Percentiles rank a stretch among this genome's conserved stretches.
Conservation (phyloP, 73 alveolate genomes). For the Tetrahymena elliotti region DNA sequence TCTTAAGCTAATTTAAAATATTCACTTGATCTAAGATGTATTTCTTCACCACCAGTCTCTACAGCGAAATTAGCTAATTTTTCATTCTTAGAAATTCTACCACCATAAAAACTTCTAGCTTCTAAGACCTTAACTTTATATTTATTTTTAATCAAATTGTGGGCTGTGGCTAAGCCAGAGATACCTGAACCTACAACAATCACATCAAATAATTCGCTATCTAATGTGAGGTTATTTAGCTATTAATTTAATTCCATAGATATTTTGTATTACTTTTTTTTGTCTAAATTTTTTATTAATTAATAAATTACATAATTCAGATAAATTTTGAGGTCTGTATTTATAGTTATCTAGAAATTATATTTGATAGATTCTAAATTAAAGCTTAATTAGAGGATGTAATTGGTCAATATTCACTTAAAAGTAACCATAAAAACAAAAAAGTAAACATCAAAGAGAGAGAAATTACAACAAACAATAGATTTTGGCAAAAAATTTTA, state of each 20-base stretch:
- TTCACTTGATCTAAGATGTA: not conserved
- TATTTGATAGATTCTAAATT: no score
- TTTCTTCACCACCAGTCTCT: not conserved
- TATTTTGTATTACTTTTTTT: not conserved
- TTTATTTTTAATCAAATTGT: not conserved
- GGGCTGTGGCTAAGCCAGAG: constrained; percentile 4
- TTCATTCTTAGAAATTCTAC: not conserved
- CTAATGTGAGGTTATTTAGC: not conserved
- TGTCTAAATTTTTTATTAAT: no score
- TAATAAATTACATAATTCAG: not conserved
- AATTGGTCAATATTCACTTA: no score
- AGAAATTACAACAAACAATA: no score
- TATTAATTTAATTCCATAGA: not conserved
- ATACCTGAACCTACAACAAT: not conserved
- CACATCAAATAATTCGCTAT: not conserved
- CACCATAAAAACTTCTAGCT: constrained; percentile 1
- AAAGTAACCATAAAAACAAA: no score
- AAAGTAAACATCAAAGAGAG: no score
- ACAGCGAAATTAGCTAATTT: not conserved
- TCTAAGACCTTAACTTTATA: not conserved
- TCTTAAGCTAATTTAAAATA: not conserved
- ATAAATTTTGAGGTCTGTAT: not conserved
- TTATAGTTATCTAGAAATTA: no score
- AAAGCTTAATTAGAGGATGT: no score
- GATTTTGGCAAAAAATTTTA: no score